phyloP scores from a whole-genome alignment of 2,329 filamentous ascomycete species.

The Talaromyces atroroseus region DNA sequence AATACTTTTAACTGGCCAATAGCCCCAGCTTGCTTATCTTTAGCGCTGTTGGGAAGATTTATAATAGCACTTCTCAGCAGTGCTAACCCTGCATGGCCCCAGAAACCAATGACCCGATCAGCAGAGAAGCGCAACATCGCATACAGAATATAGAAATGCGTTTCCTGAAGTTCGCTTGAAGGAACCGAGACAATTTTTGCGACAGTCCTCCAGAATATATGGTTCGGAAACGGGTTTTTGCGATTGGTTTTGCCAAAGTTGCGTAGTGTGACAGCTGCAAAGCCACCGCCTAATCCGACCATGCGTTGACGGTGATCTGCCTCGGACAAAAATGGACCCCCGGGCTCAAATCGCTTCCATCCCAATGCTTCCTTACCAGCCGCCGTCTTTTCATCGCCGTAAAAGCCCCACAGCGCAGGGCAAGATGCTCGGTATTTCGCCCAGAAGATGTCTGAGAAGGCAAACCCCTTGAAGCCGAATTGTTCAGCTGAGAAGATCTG shows the following conservation, averaged over 20 bases:
- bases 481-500: constrained; percentile 66
- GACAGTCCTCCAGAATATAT: constrained; percentile 76
- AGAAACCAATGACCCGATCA: constrained; percentile 71
- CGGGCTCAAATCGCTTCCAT: constrained; percentile 58
- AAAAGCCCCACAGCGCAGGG: constrained; percentile 79
- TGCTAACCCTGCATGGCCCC: constrained; percentile 68
- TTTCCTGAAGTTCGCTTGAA: constrained; percentile 60
- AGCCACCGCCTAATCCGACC: constrained; percentile 78
- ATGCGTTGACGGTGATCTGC: constrained; percentile 76
- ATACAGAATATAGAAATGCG: constrained; percentile 65
- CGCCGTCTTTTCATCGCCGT: constrained; percentile 67
- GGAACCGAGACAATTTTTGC: constrained; percentile 73
- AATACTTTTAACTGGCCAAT: constrained; percentile 35
- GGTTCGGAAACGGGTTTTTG: constrained; percentile 69
- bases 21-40: constrained; percentile 29
- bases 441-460: constrained; percentile 76
- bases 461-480: constrained; percentile 61
- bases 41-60: constrained; percentile 57
- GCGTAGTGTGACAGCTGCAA: constrained; percentile 72
- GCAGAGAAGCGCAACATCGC: constrained; percentile 69
- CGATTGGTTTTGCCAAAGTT: constrained; percentile 69
- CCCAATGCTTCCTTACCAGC: constrained; percentile 63
- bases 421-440: constrained; percentile 77
- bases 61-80: constrained; percentile 65
- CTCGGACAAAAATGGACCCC: constrained; percentile 57